Percentiles rank a stretch among this genome's conserved stretches.
These are phyloP conservation scores for Parathielavia appendiculata DNA, from an alignment of 495 filamentous ascomycete species.

Conservation along the genomic window DNA sequence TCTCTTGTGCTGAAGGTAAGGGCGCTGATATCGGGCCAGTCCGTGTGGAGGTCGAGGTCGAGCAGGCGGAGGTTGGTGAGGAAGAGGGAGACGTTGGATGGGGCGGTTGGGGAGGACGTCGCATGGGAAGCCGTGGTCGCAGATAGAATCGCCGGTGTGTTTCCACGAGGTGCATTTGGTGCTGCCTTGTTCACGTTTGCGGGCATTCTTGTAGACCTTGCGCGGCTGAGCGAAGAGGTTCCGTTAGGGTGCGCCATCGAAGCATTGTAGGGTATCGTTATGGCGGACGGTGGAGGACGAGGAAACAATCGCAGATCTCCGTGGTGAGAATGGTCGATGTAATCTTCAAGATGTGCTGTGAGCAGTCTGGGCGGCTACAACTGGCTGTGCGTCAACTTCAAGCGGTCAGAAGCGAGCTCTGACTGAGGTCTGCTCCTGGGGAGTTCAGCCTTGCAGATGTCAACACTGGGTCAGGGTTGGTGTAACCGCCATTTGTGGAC, in stretches of 20 bases:
- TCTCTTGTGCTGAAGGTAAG: conserved; percentile 62
- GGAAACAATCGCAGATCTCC: too few relatives aligned
- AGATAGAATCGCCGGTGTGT: conserved; percentile 2
- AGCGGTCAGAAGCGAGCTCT: conserved; percentile 9
- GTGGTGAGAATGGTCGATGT: background rate
- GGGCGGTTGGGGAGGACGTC: conserved; percentile 15
- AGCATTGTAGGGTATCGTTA: conserved; percentile 19
- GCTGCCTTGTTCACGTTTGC: conserved; percentile 22
- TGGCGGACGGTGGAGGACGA: too few relatives aligned
- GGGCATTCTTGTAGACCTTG: conserved; percentile 22
- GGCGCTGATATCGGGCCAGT: conserved; percentile 69
- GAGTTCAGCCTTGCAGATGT: conserved; percentile 4
- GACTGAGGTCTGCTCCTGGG: background rate
- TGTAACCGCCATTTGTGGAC: too few relatives aligned
- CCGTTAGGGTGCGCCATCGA: conserved; percentile 27
- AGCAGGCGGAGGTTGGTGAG: conserved; percentile 75
- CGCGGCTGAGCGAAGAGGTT: conserved; percentile 24
- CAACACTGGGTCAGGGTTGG: background rate
- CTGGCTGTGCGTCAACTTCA: background rate
- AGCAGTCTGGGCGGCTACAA: background rate
- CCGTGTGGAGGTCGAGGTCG: conserved; percentile 64
- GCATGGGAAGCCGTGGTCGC: conserved; percentile 2
- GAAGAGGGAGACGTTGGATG: conserved; percentile 52
- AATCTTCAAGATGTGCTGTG: background rate
- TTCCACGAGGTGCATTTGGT: conserved; percentile 15